phyloP scores from a whole-genome alignment of 345 rosid genomes.

The Xanthoceras sorbifolium region DNA sequence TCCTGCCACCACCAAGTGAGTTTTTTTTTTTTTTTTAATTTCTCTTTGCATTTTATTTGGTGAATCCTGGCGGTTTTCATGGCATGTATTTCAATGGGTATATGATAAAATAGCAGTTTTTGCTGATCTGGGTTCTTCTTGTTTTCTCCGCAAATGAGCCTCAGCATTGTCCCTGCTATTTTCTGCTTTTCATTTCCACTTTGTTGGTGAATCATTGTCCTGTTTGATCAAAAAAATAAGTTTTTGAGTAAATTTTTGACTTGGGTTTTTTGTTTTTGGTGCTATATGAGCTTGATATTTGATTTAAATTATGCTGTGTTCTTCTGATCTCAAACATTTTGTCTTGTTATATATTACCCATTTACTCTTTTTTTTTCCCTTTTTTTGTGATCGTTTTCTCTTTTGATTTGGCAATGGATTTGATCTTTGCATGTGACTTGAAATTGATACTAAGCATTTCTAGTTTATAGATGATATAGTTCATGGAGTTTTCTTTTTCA shows the following conservation, averaged over 20 bases:
- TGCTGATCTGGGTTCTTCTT: constrained; percentile 9
- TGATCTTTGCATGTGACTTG: constrained; percentile 2
- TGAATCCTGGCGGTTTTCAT: too few relatives aligned
- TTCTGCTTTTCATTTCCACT: neutral
- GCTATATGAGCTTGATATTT: neutral
- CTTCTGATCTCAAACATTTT: neutral
- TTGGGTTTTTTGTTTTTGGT: neutral
- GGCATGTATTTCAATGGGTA: neutral
- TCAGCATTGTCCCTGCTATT: constrained; percentile 1
- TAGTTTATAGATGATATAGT: neutral
- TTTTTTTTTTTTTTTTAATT: too few relatives aligned
- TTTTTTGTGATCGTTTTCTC: neutral
- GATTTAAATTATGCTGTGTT: neutral
- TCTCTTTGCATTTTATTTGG: too few relatives aligned
- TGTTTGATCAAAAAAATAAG: neutral
- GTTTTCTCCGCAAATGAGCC: constrained; percentile 13
- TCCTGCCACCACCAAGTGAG: constrained; percentile 41
- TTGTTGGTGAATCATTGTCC: neutral
- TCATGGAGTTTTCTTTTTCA: neutral
- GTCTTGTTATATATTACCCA: neutral
- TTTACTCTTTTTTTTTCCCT: neutral
- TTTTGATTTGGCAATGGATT: neutral
- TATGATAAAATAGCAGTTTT: neutral
- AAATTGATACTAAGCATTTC: constrained; percentile 3
- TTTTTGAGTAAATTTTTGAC: neutral